phyloP scores from a whole-genome alignment of 441 rosid species.

The Pelargonium fulgidum region DNA sequence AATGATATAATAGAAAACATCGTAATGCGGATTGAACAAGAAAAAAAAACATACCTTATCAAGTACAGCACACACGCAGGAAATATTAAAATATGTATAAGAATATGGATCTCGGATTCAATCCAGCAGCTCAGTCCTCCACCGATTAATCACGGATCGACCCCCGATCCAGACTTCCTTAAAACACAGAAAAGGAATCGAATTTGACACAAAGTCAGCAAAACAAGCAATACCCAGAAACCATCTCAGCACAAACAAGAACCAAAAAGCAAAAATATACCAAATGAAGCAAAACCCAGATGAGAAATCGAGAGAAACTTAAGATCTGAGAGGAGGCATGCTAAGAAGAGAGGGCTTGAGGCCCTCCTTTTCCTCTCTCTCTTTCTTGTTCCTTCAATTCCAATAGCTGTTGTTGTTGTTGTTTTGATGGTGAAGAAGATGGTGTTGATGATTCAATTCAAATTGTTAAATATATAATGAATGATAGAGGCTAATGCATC shows the following conservation, averaged over 20 bases:
- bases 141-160: conserved; percentile 14
- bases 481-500: neutral
- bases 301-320: conserved; percentile 38
- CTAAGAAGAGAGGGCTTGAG: conserved; percentile 47
- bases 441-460: neutral
- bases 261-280: conserved; percentile 23
- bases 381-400: conserved; percentile 14
- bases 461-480: conserved; percentile 1
- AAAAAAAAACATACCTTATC: conserved; percentile 5
- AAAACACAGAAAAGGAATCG: conserved; percentile 15
- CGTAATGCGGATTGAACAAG: conserved; percentile 13
- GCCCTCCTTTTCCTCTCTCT: conserved; percentile 46
- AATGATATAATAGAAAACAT: conserved; percentile 5
- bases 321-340: conserved; percentile 45
- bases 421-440: neutral
- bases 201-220: conserved; percentile 21
- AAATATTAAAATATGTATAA: neutral
- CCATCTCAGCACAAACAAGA: neutral
- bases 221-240: conserved; percentile 32
- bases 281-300: conserved; percentile 34
- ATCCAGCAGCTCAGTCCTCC: conserved; percentile 14
- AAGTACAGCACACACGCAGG: conserved; percentile 6
- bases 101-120: conserved; percentile 5
- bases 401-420: neutral
- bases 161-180: conserved; percentile 35